A percentile compares a stretch with the other conserved stretches of the same genome.
These are phyloP conservation scores for Tanacetum coccineum DNA, from an alignment of 129 eudicot genomes.

Conservation along the genomic window DNA sequence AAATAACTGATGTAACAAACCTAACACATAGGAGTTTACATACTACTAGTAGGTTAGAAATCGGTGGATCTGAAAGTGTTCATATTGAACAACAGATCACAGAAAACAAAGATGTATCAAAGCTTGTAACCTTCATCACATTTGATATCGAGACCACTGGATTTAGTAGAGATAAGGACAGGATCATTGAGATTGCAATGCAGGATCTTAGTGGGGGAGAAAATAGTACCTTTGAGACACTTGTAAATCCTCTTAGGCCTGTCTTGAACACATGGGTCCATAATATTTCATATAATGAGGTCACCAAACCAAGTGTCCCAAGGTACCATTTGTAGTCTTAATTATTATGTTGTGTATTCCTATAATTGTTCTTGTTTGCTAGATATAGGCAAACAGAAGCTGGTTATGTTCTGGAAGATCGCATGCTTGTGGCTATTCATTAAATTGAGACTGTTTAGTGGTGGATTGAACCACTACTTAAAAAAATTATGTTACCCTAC, in stretches of 20 bases:
- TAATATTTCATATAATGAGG: conserved; percentile 61
- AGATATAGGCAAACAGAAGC: not conserved
- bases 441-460: not conserved
- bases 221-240: conserved; percentile 80
- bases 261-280: conserved; percentile 56
- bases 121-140: conserved; percentile 45
- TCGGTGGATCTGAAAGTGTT: conserved; percentile 33
- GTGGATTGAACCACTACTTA: not conserved
- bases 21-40: conserved; percentile 27
- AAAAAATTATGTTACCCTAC: not conserved
- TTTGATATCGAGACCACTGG: conserved; percentile 94
- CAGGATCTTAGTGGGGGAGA: conserved; percentile 83
- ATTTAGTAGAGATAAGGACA: conserved; percentile 43
- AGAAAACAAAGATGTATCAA: conserved; percentile 39
- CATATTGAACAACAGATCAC: conserved; percentile 35
- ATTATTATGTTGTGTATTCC: not conserved
- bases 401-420: not conserved
- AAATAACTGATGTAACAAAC: conserved; percentile 37
- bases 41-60: conserved; percentile 35
- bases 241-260: conserved; percentile 66
- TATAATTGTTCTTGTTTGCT: conserved; percentile 5
- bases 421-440: not conserved
- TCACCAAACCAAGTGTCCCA: conserved; percentile 59
- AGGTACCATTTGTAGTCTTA: conserved; percentile 46
- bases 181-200: conserved; percentile 86